Evolutionary conservation across 139 green algal genomes (phyloP).

Genomic region (Auxenochlorella protothecoides): DNA sequence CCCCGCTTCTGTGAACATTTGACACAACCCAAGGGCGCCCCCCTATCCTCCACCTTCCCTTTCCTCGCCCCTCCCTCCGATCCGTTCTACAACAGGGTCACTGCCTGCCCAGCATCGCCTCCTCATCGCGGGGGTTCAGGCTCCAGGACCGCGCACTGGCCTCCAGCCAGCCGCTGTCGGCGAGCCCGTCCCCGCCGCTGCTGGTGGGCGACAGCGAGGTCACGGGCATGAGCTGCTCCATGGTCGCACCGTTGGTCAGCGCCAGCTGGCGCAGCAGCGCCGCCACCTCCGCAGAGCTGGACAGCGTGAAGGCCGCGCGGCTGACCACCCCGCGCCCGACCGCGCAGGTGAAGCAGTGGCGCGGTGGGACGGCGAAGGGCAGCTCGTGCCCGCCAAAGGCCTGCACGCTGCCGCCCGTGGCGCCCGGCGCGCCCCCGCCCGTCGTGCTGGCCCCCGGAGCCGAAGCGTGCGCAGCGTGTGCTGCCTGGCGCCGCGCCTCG

Average conservation of each 20-base stretch:
- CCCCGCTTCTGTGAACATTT: no score
- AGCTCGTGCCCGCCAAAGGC: background rate
- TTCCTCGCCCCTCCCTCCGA: no score
- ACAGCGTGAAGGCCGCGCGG: conserved; percentile 30
- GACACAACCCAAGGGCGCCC: no score
- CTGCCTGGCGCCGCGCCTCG: background rate
- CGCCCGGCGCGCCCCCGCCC: background rate
- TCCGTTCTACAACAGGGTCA: background rate
- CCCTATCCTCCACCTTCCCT: no score
- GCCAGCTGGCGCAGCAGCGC: conserved; percentile 38
- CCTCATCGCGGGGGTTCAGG: background rate
- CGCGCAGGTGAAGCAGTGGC: conserved; percentile 76
- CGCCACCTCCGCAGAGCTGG: conserved; percentile 36
- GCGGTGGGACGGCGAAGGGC: conserved; percentile 53
- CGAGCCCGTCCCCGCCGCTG: background rate
- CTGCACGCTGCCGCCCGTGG: background rate
- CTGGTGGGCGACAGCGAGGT: background rate
- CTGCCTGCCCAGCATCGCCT: background rate
- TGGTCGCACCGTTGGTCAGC: conserved; percentile 5
- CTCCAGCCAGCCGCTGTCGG: background rate
- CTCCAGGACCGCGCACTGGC: background rate
- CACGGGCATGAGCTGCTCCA: background rate
- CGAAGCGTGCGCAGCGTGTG: background rate
- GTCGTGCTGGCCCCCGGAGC: background rate
- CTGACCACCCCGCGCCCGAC: conserved; percentile 46